Base-by-base conservation (phyloP, 2,329 filamentous ascomycete genomes). In the Fusarium xylarioides region DNA sequence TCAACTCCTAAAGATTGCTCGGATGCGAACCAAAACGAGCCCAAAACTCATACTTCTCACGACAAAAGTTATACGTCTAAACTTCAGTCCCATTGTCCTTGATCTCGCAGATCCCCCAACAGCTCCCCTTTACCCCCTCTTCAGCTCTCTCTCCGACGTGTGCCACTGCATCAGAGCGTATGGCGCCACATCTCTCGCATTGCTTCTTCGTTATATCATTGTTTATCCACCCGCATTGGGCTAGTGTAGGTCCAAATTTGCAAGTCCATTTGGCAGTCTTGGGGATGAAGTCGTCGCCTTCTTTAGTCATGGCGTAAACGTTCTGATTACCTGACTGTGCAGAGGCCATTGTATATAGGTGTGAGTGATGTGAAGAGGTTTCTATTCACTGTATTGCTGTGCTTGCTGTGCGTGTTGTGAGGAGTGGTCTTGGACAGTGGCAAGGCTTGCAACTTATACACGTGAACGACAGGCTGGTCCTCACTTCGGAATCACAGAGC, bases 261-360 rank as follows among this genome's bases (percentile, higher is more conserved):
- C 49, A 52, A 5, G 30, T 52, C 49, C 49, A 52, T 23, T 3
- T 2, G 4, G 49, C 30, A 4, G 32, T 35, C 7, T 15, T 11
- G n/a, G 30, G 49, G n/a, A 52, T 19, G n/a, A 26, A 35, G 30
- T 52, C n/a, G 18, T 52, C n/a, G n/a, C n/a, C 49, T 52, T 26
- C 30, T 23, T 26, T 34, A 15, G 49, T 35, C 5, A 2, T 15
- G 9, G 18, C 6, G 30, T 15, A 52, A 11, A 34, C 10, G 0
- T 1, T 15, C 18, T 15, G 12, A 26, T 23, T 11, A 3, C 5
- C 9, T 21, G 9, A 5, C 7, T 15, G n/a, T 23, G 9, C 4
- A 19, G 30, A 15, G 11, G 18, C 4, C 49, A 35, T 52, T 35
- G 0, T 15, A 0, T 4, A n/a, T 8, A 34, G 30, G 2, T 6